phyloP scores from a whole-genome alignment of 306 rosid species.

The Prunus salicina region DNA sequence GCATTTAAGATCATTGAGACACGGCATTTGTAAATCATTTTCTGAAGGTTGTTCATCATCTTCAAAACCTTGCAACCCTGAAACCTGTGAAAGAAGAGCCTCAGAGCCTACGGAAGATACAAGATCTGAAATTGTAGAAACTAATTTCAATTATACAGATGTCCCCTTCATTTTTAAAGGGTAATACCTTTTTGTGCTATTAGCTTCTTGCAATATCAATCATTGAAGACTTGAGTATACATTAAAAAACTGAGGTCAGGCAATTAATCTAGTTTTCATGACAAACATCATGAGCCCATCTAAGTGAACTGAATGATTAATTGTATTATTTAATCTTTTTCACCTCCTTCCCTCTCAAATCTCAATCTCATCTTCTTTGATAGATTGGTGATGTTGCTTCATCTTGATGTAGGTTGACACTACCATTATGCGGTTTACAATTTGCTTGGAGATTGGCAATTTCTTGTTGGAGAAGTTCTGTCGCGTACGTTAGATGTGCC shows the following conservation, averaged over 20 bases:
- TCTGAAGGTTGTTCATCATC: constrained; percentile 28
- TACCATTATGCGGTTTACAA: constrained; percentile 47
- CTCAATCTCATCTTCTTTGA: not conserved
- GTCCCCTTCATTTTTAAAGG: constrained; percentile 37
- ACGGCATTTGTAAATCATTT: constrained; percentile 18
- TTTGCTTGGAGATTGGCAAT: constrained; percentile 51
- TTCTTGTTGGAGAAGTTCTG: constrained; percentile 46
- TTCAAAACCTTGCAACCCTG: constrained; percentile 29
- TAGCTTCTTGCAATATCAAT: constrained; percentile 2
- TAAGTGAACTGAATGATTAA: not conserved
- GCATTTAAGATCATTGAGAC: constrained; percentile 22
- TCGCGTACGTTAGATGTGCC: constrained; percentile 38
- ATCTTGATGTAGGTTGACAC: constrained; percentile 47
- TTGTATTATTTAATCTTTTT: not conserved
- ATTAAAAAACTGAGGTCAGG: not conserved
- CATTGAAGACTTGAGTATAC: not conserved
- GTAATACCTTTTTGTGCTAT: constrained; percentile 20
- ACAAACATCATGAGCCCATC: not conserved
- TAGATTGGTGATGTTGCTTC: not conserved
- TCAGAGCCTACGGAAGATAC: constrained; percentile 27
- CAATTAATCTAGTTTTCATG: not conserved
- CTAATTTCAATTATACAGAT: constrained; percentile 5
- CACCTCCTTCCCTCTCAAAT: not conserved
- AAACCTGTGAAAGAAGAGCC: constrained; percentile 31
- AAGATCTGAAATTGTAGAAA: constrained; percentile 27